A percentile compares a stretch with the other conserved stretches of the same genome.
Conservation (phyloP, 1,284 basidiomycete genomes). For the Cutaneotrichosporon cavernicola region DNA sequence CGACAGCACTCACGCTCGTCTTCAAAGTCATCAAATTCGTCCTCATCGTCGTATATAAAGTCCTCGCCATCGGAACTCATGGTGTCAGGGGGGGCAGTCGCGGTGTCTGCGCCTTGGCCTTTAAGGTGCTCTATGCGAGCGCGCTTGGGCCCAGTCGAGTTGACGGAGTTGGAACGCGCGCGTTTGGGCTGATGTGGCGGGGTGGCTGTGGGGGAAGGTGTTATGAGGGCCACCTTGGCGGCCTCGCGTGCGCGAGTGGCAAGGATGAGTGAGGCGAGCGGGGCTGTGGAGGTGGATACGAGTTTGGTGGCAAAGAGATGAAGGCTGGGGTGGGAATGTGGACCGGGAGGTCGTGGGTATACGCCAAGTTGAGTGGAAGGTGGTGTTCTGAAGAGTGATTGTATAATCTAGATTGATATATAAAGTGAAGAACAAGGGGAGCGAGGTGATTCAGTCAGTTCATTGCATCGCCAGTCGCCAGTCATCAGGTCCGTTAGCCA, state of each 20-base stretch:
- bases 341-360: too few species aligned
- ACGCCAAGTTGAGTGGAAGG: too few species aligned
- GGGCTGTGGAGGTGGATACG: background rate
- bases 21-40: constrained; percentile 40
- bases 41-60: constrained; percentile 46
- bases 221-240: constrained; percentile 22
- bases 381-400: too few species aligned
- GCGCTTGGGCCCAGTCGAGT: constrained; percentile 12
- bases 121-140: background rate
- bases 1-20: constrained; percentile 32
- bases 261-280: background rate
- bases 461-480: too few species aligned
- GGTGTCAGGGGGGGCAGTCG: constrained; percentile 13
- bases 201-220: constrained; percentile 22
- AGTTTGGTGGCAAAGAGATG: background rate
- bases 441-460: too few species aligned
- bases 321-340: background rate
- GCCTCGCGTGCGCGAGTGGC: constrained; percentile 13
- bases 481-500: too few species aligned
- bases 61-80: constrained; percentile 53
- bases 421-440: too few species aligned
- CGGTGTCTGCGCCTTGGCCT: background rate
- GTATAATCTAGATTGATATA: too few species aligned
- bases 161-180: background rate
- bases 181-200: constrained; percentile 19